Percentiles rank a stretch among this genome's conserved stretches.
phyloP scores from a whole-genome alignment of 441 rosid species.

The Pelargonium australe region DNA sequence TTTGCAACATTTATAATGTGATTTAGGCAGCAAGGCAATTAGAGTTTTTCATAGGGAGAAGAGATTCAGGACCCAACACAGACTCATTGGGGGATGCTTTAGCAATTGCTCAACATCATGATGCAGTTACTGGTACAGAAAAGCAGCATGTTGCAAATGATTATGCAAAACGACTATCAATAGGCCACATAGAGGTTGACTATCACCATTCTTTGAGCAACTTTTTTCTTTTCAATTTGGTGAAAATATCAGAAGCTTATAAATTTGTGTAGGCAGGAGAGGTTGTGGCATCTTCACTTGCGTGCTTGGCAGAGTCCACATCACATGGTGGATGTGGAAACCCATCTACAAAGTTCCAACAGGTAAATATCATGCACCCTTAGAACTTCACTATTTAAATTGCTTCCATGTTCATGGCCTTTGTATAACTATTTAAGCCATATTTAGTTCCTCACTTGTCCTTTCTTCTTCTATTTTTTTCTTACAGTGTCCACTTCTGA shows the following conservation, averaged over 20 bases:
- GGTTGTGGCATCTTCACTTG: slow-evolving; percentile 74
- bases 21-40: slow-evolving; percentile 90
- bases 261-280: slow-evolving; percentile 64
- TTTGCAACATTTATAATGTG: slow-evolving; percentile 19
- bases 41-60: slow-evolving; percentile 81
- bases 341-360: slow-evolving; percentile 52
- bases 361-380: slow-evolving; percentile 39
- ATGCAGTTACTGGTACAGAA: slow-evolving; percentile 90
- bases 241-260: slow-evolving; percentile 1
- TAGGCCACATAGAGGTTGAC: slow-evolving; percentile 74
- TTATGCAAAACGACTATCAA: slow-evolving; percentile 82
- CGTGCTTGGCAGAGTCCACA: slow-evolving; percentile 52
- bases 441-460: neutral
- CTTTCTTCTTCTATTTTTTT: slow-evolving; percentile 15
- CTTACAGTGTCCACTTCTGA: slow-evolving; percentile 85
- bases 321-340: slow-evolving; percentile 29
- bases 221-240: slow-evolving; percentile 13
- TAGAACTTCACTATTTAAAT: neutral
- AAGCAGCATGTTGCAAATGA: slow-evolving; percentile 96
- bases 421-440: neutral
- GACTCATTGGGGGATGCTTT: slow-evolving; percentile 85
- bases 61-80: slow-evolving; percentile 58
- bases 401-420: neutral
- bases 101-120: slow-evolving; percentile 98
- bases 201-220: slow-evolving; percentile 11